phyloP scores from a whole-genome alignment of 73 alveolate genomes.

The Paraurostyla sp. region DNA sequence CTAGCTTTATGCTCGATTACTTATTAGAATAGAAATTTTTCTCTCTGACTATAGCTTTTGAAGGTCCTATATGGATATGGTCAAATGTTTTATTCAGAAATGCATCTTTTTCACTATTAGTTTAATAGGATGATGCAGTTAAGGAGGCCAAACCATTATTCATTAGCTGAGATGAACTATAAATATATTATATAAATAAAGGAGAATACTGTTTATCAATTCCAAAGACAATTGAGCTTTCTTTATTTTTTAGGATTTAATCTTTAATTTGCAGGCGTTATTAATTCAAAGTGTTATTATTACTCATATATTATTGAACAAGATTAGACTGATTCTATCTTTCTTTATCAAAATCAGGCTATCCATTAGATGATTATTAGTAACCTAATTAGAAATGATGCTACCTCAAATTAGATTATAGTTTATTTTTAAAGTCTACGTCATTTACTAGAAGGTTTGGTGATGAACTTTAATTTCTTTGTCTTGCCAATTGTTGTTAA shows the following conservation, averaged over 20 bases:
- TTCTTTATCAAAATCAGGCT: conserved; percentile 4
- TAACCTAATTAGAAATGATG: conserved; percentile 38
- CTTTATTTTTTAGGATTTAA: background rate
- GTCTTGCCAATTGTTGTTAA: background rate
- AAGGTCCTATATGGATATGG: background rate
- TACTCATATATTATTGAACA: conserved; percentile 5
- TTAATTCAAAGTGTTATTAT: background rate
- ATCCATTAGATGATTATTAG: background rate
- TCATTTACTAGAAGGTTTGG: background rate
- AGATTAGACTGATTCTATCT: background rate
- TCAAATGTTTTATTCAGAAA: background rate
- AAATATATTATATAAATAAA: background rate
- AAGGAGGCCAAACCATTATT: background rate
- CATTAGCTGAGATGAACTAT: background rate
- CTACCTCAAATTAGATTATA: background rate
- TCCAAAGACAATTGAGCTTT: conserved; percentile 23
- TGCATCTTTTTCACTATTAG: background rate
- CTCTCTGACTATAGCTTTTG: background rate
- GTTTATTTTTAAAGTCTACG: background rate
- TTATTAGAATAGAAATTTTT: background rate
- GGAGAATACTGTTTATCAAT: background rate
- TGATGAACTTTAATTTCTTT: background rate
- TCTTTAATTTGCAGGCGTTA: background rate
- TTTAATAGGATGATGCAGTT: background rate
- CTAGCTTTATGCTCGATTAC: background rate